These are phyloP conservation scores for Clitoria ternatea DNA, from an alignment of 306 rosid species.

Conservation along the genomic window DNA sequence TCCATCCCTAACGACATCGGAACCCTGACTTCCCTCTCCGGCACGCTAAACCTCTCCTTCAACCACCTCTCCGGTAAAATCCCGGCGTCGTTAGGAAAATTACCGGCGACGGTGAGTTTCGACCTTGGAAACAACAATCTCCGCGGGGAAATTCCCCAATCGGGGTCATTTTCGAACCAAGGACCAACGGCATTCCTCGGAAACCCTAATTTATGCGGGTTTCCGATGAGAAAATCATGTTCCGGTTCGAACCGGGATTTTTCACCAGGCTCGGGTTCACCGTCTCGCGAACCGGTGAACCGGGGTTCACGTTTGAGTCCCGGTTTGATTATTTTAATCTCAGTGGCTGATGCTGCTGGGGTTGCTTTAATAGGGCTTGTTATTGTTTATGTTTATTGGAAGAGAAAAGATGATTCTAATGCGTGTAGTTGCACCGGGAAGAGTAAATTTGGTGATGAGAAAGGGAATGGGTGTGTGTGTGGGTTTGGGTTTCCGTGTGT, in stretches of 20 bases:
- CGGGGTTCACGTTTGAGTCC: conserved; percentile 44
- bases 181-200: conserved; percentile 92
- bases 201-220: conserved; percentile 72
- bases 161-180: conserved; percentile 82
- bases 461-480: conserved; percentile 36
- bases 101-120: conserved; percentile 71
- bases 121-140: conserved; percentile 78
- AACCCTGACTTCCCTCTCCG: conserved; percentile 57
- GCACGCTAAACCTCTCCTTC: conserved; percentile 79
- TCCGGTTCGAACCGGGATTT: conserved; percentile 26
- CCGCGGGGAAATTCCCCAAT: conserved; percentile 85
- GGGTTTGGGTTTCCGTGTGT: conserved; percentile 47
- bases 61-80: conserved; percentile 69
- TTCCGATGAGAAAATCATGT: conserved; percentile 74
- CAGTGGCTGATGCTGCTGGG: conserved; percentile 72
- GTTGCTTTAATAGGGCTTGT: conserved; percentile 69
- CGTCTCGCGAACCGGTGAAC: background rate
- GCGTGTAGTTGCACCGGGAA: conserved; percentile 71
- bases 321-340: conserved; percentile 67
- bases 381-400: conserved; percentile 80
- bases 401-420: conserved; percentile 57
- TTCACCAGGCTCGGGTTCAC: conserved; percentile 34
- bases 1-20: conserved; percentile 62
- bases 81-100: conserved; percentile 63
- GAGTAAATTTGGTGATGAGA: conserved; percentile 57